phyloP scores from a whole-genome alignment of 306 rosid genomes.

The Pterocarpus santalinus region DNA sequence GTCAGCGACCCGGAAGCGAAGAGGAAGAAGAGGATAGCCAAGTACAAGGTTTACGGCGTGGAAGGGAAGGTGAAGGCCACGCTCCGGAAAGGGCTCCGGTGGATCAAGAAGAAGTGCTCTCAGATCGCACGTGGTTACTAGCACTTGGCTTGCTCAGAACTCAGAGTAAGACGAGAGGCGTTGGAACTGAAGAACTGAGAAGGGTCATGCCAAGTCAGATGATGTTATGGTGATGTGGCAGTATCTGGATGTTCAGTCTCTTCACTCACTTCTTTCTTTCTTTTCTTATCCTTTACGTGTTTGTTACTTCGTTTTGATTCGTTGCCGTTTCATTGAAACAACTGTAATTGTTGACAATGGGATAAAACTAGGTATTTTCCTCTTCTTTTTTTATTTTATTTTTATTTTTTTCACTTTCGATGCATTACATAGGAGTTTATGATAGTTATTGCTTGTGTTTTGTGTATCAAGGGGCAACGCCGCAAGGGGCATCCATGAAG shows the following conservation, averaged over 20 bases:
- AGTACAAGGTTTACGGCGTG: slow-evolving; percentile 65
- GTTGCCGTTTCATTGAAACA: background rate
- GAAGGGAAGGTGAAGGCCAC: slow-evolving; percentile 75
- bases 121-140: slow-evolving; percentile 62
- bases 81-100: slow-evolving; percentile 62
- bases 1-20: slow-evolving; percentile 61
- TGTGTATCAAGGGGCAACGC: background rate
- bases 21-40: slow-evolving; percentile 74
- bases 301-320: background rate
- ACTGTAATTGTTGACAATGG: background rate
- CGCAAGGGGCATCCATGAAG: background rate
- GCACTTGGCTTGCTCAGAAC: background rate
- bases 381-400: background rate
- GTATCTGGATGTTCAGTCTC: background rate
- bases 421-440: background rate
- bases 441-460: background rate
- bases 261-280: background rate
- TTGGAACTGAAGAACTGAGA: background rate
- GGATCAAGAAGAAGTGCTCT: slow-evolving; percentile 77
- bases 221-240: slow-evolving; percentile 20
- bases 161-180: no score
- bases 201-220: background rate
- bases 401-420: background rate
- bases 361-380: background rate
- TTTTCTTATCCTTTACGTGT: background rate